Evolutionary conservation across 23 red algal species (phyloP).

Genomic region (Gracilaria vermiculophylla): DNA sequence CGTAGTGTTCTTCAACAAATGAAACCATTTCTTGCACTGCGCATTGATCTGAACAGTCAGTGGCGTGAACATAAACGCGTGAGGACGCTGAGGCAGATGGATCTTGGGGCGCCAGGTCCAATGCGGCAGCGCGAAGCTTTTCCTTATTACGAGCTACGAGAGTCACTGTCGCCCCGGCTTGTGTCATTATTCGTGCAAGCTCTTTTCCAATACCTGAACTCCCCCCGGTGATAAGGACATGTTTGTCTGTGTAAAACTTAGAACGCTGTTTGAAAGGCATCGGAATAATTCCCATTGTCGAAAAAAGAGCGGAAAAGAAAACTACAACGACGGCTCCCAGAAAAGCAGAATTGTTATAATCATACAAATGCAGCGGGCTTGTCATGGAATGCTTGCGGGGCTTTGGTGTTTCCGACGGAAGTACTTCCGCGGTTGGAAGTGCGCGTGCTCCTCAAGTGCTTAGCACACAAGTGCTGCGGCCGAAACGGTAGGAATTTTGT

Average conservation of each 20-base stretch:
- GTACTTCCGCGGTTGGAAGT: neutral
- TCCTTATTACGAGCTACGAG: constrained; percentile 70
- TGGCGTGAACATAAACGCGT: constrained; percentile 20
- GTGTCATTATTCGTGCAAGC: constrained; percentile 40
- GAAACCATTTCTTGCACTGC: constrained; percentile 51
- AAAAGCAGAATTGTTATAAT: neutral
- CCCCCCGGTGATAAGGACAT: constrained; percentile 69
- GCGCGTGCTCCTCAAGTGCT: neutral
- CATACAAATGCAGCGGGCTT: neutral
- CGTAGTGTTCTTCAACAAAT: constrained; percentile 47
- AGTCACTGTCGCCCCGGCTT: constrained; percentile 67
- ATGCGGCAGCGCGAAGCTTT: constrained; percentile 55
- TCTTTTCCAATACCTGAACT: constrained; percentile 81
- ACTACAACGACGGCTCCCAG: neutral
- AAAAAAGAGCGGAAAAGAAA: neutral
- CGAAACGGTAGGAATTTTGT: neutral
- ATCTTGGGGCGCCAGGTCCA: constrained; percentile 31
- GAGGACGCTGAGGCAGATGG: neutral
- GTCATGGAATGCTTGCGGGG: neutral
- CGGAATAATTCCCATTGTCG: constrained; percentile 49
- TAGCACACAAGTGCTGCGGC: neutral
- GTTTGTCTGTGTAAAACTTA: constrained; percentile 51
- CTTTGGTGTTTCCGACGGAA: neutral
- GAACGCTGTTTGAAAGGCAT: neutral
- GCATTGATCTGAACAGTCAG: constrained; percentile 47